Evolutionary conservation across 306 rosid genomes (phyloP), one percentile per base, ranked within the genome.

Genomic region (Glycine soja): DNA sequence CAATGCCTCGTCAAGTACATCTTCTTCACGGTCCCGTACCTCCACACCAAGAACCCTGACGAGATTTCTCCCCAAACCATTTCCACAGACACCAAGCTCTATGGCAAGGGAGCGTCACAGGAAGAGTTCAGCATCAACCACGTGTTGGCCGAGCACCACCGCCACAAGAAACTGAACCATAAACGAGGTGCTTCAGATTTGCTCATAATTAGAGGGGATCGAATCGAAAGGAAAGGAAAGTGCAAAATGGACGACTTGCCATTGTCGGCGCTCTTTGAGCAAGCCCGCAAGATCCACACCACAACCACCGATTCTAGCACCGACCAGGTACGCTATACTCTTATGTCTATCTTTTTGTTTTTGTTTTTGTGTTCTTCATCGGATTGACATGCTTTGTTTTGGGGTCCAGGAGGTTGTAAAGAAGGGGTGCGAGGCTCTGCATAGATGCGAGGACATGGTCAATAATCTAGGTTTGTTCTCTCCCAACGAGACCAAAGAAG

Each of bases 401-500:
- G 53, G 74, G 19, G 4, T 84, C 85, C 73, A 95, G 97, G 97
- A 89, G 50, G 80, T 75, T 50, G 85, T 95, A 70, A 89, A 47
- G 89, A 93, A 89, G 81, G 99, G 97, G 3, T 84, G 90, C 53
- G 89, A 81, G 76, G 86, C 87, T 2, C 81, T 95, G 42, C 81
- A 72, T 70, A 92, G 82, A 79, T 92, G 99, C 72, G 98, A 93
- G 78, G 93, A 89, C n/a, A 93, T 95, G 99, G 72, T 90, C 13
- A 83, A 84, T 78, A 93, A 88, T 84, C 80, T 95, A 14, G 98
- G 94, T 4, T 82, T 95, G 90, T 93, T 95, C 87, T 95, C 98
- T 15, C 4, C 90, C 3, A 95, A 95, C 32, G 99, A 95, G 88
- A 90, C 92, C 85, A 95, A 93, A 78, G 99, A 95, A 5, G 99